Evolutionary conservation across 2,329 filamentous ascomycete genomes (phyloP).

Genomic region (Xylaria sp.): DNA sequence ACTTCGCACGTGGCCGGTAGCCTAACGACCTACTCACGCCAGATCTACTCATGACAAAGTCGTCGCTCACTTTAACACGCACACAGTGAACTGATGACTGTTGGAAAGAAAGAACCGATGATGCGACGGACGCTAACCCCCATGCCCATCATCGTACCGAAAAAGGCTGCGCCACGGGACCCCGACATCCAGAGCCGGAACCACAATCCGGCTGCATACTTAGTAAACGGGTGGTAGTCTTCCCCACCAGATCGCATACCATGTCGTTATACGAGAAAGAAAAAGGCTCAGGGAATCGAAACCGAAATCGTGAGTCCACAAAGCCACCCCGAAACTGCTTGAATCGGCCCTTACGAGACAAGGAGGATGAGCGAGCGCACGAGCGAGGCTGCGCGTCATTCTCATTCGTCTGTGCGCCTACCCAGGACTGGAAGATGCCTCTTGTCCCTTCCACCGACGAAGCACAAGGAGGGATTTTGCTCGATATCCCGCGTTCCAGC

Average conservation of each 20-base stretch:
- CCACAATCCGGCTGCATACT: conserved; percentile 13
- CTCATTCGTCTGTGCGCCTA: conserved; percentile 4
- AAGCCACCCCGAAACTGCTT: conserved; percentile 26
- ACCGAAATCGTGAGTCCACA: neutral
- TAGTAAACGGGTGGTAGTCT: conserved; percentile 1
- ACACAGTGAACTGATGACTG: neutral
- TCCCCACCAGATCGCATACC: conserved; percentile 6
- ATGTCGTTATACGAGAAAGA: neutral
- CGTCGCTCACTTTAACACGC: neutral
- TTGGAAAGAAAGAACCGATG: conserved; percentile 35
- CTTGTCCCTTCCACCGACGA: neutral
- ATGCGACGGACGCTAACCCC: conserved; percentile 15
- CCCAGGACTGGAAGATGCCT: neutral
- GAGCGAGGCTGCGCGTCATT: conserved; percentile 11
- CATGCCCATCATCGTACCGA: conserved; percentile 15
- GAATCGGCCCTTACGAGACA: conserved; percentile 11
- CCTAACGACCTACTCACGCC: neutral
- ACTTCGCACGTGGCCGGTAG: conserved; percentile 8
- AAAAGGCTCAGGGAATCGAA: conserved; percentile 2
- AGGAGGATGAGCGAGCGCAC: conserved; percentile 10
- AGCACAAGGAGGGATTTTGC: conserved; percentile 8
- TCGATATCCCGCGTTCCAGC: conserved; percentile 13
- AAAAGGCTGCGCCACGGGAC: conserved; percentile 31
- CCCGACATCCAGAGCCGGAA: conserved; percentile 23
- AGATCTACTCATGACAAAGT: conserved; percentile 1